Conservation (phyloP, 805 yeast species). For the Saccharomyces kudriavzevii region DNA sequence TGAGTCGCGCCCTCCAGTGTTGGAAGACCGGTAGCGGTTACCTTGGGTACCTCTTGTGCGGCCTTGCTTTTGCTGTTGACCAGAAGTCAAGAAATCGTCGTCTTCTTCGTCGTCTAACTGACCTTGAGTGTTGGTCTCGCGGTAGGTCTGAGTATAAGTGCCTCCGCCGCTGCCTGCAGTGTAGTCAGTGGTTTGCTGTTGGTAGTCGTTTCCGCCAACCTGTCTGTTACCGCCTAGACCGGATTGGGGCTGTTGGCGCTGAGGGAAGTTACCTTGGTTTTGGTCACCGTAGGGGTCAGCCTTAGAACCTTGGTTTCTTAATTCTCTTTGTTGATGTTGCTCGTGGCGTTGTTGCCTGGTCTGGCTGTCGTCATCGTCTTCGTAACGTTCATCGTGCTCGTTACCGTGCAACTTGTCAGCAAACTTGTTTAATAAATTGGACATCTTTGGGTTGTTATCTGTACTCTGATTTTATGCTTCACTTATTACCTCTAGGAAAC, state of each 20-base stretch:
- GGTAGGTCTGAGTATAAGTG: not conserved
- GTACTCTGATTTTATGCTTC: not conserved
- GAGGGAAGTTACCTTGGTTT: not conserved
- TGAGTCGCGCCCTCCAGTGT: not conserved
- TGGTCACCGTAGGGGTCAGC: not conserved
- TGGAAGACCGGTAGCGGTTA: not conserved
- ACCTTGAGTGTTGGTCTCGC: not conserved
- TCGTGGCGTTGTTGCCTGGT: constrained; percentile 5
- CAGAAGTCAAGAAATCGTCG: not conserved
- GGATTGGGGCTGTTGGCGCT: constrained; percentile 4
- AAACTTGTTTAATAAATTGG: constrained; percentile 27
- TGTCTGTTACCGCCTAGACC: not conserved
- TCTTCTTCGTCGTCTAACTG: not conserved
- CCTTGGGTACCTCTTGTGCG: not conserved
- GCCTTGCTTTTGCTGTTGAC: not conserved
- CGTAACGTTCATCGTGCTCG: constrained; percentile 3
- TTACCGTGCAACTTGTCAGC: constrained; percentile 26
- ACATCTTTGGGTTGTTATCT: constrained; percentile 14
- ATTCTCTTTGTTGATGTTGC: constrained; percentile 6
- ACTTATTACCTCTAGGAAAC: no score
- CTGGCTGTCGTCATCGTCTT: constrained; percentile 6
- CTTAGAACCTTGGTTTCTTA: not conserved
- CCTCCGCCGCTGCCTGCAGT: not conserved
- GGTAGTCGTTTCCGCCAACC: constrained; percentile 1
- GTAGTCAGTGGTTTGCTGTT: not conserved